Evolutionary conservation across 2,329 filamentous ascomycete genomes (phyloP).

Genomic region (Colletotrichum filicis): DNA sequence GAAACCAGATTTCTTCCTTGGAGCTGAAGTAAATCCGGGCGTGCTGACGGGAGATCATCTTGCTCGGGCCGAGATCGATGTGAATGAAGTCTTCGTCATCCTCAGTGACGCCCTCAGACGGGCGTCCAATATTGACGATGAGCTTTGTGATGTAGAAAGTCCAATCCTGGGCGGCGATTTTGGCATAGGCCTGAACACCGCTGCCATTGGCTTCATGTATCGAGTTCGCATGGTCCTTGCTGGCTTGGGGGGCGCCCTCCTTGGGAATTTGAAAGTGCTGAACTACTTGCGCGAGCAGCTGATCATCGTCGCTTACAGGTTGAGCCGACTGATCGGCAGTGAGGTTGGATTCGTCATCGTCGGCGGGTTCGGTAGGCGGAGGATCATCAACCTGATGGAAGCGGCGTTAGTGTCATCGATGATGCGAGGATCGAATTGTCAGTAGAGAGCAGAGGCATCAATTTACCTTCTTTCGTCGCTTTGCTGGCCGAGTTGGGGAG

Average conservation of each 20-base stretch:
- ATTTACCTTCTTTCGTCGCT: conserved; percentile 71
- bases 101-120: conserved; percentile 62
- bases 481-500: conserved; percentile 70
- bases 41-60: conserved; percentile 82
- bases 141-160: conserved; percentile 84
- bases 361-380: conserved; percentile 54
- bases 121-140: conserved; percentile 80
- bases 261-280: conserved; percentile 59
- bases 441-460: conserved; percentile 25
- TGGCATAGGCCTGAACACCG: conserved; percentile 80
- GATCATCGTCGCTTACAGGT: conserved; percentile 61
- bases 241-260: conserved; percentile 64
- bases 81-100: conserved; percentile 71
- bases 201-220: conserved; percentile 71
- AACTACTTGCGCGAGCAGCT: conserved; percentile 65
- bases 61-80: conserved; percentile 88
- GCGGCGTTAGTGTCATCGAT: conserved; percentile 18
- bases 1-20: conserved; percentile 79
- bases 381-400: conserved; percentile 48
- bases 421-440: neutral
- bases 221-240: conserved; percentile 71
- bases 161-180: conserved; percentile 85
- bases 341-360: conserved; percentile 56
- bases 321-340: conserved; percentile 52
- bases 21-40: conserved; percentile 79